Evolutionary conservation across 208 protist species (phyloP).

Genomic region (Crithidia expoeki): DNA sequence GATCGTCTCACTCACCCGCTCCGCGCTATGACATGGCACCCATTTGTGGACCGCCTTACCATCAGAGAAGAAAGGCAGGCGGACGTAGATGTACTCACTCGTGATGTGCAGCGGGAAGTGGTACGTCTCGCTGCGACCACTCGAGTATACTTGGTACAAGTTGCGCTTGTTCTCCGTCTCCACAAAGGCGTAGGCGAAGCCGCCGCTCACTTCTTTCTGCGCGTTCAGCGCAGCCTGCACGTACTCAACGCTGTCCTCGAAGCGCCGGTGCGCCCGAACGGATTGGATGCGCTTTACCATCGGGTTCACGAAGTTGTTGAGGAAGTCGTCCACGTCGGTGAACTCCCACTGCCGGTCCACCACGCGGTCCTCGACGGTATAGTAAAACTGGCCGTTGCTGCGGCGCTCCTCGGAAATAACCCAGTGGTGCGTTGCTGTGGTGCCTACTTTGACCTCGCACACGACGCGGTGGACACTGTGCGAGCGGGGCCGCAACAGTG

Average conservation of each 20-base stretch:
- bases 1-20: constrained; percentile 79
- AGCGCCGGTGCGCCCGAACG: constrained; percentile 71
- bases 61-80: constrained; percentile 51
- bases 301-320: constrained; percentile 62
- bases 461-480: constrained; percentile 47
- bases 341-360: constrained; percentile 53
- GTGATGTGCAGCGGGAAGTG: constrained; percentile 81
- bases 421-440: constrained; percentile 66
- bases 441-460: constrained; percentile 80
- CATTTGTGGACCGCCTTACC: constrained; percentile 47
- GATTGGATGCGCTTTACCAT: constrained; percentile 60
- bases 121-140: constrained; percentile 49
- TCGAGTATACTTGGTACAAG: constrained; percentile 72
- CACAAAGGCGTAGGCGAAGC: constrained; percentile 76
- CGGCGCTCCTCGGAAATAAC: constrained; percentile 74
- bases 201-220: constrained; percentile 40
- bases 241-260: constrained; percentile 60
- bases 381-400: constrained; percentile 68
- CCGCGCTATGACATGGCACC: constrained; percentile 78
- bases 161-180: constrained; percentile 54
- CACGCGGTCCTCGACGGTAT: constrained; percentile 63
- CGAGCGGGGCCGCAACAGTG: constrained; percentile 65
- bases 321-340: constrained; percentile 82
- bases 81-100: constrained; percentile 71
- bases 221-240: constrained; percentile 58